Percentiles rank a stretch among this genome's conserved stretches.
Evolutionary conservation across 2,329 filamentous ascomycete species (phyloP).

Genomic region (Claviceps pusilla): DNA sequence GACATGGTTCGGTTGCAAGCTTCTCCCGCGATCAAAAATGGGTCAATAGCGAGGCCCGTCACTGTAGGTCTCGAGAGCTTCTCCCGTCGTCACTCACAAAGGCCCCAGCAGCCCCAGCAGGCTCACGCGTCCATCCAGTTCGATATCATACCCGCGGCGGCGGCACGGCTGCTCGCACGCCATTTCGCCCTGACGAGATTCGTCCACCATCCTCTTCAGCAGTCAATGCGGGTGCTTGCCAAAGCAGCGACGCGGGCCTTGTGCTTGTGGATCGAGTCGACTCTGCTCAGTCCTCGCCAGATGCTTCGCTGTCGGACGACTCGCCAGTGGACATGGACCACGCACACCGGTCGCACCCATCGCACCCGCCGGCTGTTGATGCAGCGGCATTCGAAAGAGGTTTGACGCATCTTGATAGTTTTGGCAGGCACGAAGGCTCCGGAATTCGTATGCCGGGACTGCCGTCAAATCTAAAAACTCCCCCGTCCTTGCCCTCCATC

Average conservation of each 20-base stretch:
- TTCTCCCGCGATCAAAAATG: constrained; percentile 22
- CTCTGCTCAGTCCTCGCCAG: not conserved
- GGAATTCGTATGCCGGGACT: not conserved
- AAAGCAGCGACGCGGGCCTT: not conserved
- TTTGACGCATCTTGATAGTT: not conserved
- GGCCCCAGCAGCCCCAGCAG: not conserved
- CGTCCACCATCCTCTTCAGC: not conserved
- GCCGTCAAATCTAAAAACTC: not conserved
- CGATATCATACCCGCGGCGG: constrained; percentile 10
- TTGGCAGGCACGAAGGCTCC: not conserved
- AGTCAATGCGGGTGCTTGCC: not conserved
- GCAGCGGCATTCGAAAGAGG: not conserved
- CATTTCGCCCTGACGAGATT: not conserved
- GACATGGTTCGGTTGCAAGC: constrained; percentile 18
- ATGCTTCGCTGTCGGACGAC: not conserved
- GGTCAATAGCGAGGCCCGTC: constrained; percentile 20
- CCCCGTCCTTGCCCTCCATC: not conserved
- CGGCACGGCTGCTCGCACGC: constrained; percentile 3
- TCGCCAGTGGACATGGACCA: not conserved
- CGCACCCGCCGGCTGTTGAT: not conserved
- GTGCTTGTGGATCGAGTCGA: not conserved
- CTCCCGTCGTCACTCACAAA: not conserved
- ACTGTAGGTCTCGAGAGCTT: constrained; percentile 15
- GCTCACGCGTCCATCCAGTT: constrained; percentile 4
- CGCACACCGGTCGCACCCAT: not conserved